These are phyloP conservation scores for Euphorbia lathyris DNA, from an alignment of 345 rosid genomes.

Conservation along the genomic window DNA sequence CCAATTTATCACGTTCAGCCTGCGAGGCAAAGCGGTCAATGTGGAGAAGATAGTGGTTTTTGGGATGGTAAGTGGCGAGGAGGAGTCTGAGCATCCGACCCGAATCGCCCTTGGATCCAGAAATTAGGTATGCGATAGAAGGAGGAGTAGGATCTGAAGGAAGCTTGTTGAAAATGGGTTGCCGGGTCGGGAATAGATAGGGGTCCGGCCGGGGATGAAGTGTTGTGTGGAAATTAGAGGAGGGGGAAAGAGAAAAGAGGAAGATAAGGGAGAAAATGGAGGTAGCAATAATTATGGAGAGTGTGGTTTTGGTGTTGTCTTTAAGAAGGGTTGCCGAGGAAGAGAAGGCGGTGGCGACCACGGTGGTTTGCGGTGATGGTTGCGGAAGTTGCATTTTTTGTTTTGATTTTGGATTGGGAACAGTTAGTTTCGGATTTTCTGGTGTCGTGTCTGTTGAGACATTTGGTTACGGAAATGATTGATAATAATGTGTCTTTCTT, in stretches of 20 bases:
- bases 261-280: constrained; percentile 65
- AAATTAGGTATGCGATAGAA: constrained; percentile 67
- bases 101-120: constrained; percentile 70
- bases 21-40: constrained; percentile 65
- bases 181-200: constrained; percentile 61
- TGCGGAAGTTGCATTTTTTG: constrained; percentile 18
- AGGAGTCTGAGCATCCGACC: constrained; percentile 73
- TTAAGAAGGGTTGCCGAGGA: constrained; percentile 21
- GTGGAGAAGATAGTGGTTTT: constrained; percentile 79
- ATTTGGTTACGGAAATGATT: no score
- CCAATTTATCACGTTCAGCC: constrained; percentile 67
- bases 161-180: constrained; percentile 37
- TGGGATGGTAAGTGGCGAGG: constrained; percentile 74
- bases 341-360: constrained; percentile 14
- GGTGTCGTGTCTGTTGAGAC: neutral
- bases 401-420: neutral
- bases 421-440: neutral
- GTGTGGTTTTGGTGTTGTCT: constrained; percentile 45
- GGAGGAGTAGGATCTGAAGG: constrained; percentile 64
- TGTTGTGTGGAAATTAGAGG: constrained; percentile 26
- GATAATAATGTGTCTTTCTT: no score
- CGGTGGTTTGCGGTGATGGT: constrained; percentile 7
- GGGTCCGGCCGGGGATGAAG: constrained; percentile 50
- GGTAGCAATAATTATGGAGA: constrained; percentile 53
- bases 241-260: constrained; percentile 47